These are phyloP conservation scores for Fusarium sp. DNA, from an alignment of 2,329 filamentous ascomycete genomes.

Conservation along the genomic window DNA sequence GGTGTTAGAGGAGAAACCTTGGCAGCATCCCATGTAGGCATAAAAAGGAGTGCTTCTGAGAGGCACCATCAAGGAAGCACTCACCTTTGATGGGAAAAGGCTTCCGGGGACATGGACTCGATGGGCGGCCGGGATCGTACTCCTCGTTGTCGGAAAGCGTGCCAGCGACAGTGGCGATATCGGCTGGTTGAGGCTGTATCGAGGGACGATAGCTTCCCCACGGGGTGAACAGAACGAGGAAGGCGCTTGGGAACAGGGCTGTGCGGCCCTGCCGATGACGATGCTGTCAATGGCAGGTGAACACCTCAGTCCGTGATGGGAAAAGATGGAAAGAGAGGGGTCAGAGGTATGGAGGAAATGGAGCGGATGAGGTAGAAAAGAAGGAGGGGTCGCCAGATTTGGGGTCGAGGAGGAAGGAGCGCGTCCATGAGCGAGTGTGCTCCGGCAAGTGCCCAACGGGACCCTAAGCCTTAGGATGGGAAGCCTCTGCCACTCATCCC, in stretches of 20 bases:
- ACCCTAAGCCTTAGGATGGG: constrained; percentile 22
- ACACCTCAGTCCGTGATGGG: background rate
- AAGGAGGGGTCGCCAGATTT: constrained; percentile 8
- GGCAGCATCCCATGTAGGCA: background rate
- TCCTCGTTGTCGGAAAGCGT: background rate
- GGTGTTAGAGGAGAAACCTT: background rate
- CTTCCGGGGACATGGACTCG: background rate
- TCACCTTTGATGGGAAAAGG: background rate
- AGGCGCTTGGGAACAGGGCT: background rate
- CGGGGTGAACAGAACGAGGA: background rate
- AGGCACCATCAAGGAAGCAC: background rate
- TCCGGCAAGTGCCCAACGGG: background rate
- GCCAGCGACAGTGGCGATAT: background rate
- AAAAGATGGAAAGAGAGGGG: background rate
- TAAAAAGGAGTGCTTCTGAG: background rate
- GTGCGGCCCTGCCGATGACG: background rate
- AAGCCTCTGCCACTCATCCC: background rate
- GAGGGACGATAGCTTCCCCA: background rate
- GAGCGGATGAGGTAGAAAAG: background rate
- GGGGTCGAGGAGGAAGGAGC: constrained; percentile 18
- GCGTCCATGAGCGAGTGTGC: constrained; percentile 8
- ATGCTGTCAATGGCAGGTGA: background rate
- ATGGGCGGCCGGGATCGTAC: background rate
- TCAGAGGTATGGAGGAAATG: constrained; percentile 15
- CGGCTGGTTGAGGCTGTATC: background rate